These are phyloP conservation scores for Aspergillus fumigatus DNA, from an alignment of 2,329 filamentous ascomycete genomes.

Conservation along the genomic window DNA sequence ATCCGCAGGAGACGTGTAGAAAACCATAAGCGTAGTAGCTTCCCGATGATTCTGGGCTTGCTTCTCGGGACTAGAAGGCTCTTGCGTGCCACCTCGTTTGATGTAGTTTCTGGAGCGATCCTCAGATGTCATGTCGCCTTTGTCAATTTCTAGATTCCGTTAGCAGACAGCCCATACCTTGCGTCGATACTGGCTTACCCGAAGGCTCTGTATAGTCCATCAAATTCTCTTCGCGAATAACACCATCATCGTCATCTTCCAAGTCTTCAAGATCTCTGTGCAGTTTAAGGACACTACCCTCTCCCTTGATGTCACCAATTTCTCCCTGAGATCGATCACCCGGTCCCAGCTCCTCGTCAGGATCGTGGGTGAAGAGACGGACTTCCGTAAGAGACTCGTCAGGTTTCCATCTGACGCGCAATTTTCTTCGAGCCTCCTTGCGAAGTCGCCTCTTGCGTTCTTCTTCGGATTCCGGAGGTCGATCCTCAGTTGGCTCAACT, in stretches of 20 bases:
- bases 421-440: constrained; percentile 57
- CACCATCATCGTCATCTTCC: constrained; percentile 56
- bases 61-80: constrained; percentile 39
- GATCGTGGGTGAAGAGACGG: constrained; percentile 58
- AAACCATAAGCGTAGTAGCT: constrained; percentile 45
- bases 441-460: constrained; percentile 55
- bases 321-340: constrained; percentile 56
- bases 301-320: constrained; percentile 56
- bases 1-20: constrained; percentile 44
- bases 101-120: constrained; percentile 36
- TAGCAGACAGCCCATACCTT: neutral
- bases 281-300: constrained; percentile 47
- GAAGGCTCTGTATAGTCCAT: constrained; percentile 30
- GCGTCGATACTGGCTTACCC: constrained; percentile 25
- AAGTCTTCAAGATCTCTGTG: constrained; percentile 53
- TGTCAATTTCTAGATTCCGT: constrained; percentile 35
- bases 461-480: constrained; percentile 55
- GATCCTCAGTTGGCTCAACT: constrained; percentile 48
- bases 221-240: constrained; percentile 39
- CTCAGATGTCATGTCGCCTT: constrained; percentile 29
- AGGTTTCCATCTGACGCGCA: constrained; percentile 58
- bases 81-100: constrained; percentile 39
- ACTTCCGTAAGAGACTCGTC: constrained; percentile 54
- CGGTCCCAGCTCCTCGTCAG: constrained; percentile 58
- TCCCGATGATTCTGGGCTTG: constrained; percentile 45